Evolutionary conservation across 805 yeast species (phyloP).

Genomic region (Huiozyma naganishii): DNA sequence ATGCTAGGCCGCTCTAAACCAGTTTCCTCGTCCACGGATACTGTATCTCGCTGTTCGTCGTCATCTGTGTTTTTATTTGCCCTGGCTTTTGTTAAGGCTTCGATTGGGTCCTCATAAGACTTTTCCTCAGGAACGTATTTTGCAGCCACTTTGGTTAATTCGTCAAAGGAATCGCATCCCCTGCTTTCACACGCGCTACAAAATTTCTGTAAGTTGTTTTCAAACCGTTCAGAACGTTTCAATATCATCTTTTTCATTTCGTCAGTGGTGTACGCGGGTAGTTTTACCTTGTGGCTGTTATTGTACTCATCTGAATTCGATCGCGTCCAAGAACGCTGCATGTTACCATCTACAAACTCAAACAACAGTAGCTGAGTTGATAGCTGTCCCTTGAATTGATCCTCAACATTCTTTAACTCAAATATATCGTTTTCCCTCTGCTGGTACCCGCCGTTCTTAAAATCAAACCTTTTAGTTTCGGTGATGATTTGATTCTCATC

Average conservation of each 20-base stretch:
- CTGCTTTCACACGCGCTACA: conserved; percentile 21
- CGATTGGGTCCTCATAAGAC: conserved; percentile 50
- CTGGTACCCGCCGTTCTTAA: conserved; percentile 38
- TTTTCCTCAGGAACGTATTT: conserved; percentile 38
- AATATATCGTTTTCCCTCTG: conserved; percentile 47
- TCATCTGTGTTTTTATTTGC: conserved; percentile 8
- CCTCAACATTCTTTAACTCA: conserved; percentile 33
- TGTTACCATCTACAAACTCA: conserved; percentile 63
- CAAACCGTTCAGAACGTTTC: conserved; percentile 46
- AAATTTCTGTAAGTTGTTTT: conserved; percentile 29
- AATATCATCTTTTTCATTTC: conserved; percentile 51
- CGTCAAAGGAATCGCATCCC: conserved; percentile 32
- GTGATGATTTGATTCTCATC: conserved; percentile 58
- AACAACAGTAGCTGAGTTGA: conserved; percentile 53
- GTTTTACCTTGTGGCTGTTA: conserved; percentile 26
- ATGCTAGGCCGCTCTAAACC: conserved; percentile 32
- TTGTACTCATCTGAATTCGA: conserved; percentile 24
- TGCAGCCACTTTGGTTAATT: conserved; percentile 30
- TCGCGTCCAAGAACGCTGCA: conserved; percentile 36
- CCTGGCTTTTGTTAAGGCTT: conserved; percentile 37
- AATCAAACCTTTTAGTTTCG: conserved; percentile 30
- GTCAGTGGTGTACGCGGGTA: conserved; percentile 42
- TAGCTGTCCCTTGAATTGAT: conserved; percentile 23
- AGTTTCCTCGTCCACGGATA: conserved; percentile 16
- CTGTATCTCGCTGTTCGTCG: conserved; percentile 1